Evolutionary conservation across 2,329 filamentous ascomycete genomes (phyloP).

Genomic region (Sarocladium oryzae): DNA sequence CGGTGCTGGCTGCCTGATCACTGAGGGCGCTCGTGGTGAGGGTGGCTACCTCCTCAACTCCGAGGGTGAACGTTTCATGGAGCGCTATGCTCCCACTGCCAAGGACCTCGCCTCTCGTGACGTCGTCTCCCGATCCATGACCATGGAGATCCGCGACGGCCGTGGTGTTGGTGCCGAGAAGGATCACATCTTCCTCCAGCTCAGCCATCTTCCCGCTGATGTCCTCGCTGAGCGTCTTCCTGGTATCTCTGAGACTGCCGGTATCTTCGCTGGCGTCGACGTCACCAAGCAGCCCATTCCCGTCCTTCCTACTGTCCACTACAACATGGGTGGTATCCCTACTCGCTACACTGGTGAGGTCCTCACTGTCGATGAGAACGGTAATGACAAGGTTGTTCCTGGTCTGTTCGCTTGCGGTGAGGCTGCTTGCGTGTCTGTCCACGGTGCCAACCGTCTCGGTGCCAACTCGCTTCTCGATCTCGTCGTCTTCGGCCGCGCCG

Average conservation of each 20-base stretch:
- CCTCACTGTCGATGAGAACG: conserved; percentile 75
- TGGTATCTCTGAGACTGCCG: conserved; percentile 96
- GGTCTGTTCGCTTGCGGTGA: conserved; percentile 96
- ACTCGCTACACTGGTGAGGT: conserved; percentile 98
- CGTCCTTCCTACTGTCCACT: conserved; percentile 93
- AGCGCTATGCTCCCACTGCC: conserved; percentile 93
- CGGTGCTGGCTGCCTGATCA: conserved; percentile 95
- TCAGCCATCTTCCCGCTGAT: conserved; percentile 89
- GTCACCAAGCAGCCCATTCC: conserved; percentile 96
- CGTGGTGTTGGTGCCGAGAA: conserved; percentile 95
- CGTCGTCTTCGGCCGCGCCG: conserved; percentile 94
- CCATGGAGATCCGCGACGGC: conserved; percentile 93
- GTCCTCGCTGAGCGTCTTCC: conserved; percentile 93
- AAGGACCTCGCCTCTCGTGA: conserved; percentile 97
- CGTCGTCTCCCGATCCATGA: conserved; percentile 97
- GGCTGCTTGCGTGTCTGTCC: conserved; percentile 94
- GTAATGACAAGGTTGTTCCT: conserved; percentile 88
- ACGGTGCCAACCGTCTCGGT: conserved; percentile 95
- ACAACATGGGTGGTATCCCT: conserved; percentile 99
- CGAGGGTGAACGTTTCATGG: conserved; percentile 98
- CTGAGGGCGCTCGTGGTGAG: conserved; percentile 95
- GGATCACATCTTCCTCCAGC: conserved; percentile 97
- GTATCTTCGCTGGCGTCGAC: conserved; percentile 95
- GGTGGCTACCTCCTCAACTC: conserved; percentile 97
- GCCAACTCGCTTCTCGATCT: conserved; percentile 98